Conservation (phyloP, 345 rosid genomes). For the Trapa incisa region DNA sequence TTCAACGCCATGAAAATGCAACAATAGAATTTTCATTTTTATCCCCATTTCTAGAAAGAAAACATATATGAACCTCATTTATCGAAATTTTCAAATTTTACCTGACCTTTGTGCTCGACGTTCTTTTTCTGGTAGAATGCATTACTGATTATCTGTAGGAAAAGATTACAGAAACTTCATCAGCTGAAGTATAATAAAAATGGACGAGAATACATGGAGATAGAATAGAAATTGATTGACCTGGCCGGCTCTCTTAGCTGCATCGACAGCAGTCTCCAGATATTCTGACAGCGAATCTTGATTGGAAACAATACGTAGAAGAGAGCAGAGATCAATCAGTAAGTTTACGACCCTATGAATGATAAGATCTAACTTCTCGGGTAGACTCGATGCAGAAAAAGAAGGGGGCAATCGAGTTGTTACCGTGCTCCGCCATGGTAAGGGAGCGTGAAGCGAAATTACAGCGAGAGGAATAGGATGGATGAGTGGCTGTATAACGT, state of each 20-base stretch:
- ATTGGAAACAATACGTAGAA: background rate
- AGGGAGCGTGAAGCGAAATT: no score
- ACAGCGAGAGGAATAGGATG: no score
- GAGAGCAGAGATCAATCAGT: background rate
- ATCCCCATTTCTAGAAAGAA: background rate
- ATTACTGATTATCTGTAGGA: slow-evolving; percentile 48
- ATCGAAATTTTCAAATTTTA: slow-evolving; percentile 8
- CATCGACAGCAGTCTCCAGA: slow-evolving; percentile 62
- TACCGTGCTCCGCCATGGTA: no score
- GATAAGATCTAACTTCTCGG: no score
- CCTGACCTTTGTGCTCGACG: slow-evolving; percentile 94
- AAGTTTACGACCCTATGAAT: no score
- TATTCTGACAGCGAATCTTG: slow-evolving; percentile 47
- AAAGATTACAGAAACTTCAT: background rate
- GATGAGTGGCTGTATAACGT: no score
- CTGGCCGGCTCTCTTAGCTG: slow-evolving; percentile 84
- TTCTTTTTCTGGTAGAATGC: slow-evolving; percentile 79
- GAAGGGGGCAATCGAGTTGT: no score
- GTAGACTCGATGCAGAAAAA: no score
- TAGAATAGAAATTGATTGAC: slow-evolving; percentile 13
- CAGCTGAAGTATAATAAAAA: background rate
- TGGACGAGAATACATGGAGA: background rate
- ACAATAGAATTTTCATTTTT: background rate
- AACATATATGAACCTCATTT: background rate
- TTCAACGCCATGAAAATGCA: background rate